A percentile compares a stretch with the other conserved stretches of the same genome.
These are phyloP conservation scores for Fennellomyces sp. DNA, from an alignment of 371 early-diverging fungal genomes.

Conservation along the genomic window DNA sequence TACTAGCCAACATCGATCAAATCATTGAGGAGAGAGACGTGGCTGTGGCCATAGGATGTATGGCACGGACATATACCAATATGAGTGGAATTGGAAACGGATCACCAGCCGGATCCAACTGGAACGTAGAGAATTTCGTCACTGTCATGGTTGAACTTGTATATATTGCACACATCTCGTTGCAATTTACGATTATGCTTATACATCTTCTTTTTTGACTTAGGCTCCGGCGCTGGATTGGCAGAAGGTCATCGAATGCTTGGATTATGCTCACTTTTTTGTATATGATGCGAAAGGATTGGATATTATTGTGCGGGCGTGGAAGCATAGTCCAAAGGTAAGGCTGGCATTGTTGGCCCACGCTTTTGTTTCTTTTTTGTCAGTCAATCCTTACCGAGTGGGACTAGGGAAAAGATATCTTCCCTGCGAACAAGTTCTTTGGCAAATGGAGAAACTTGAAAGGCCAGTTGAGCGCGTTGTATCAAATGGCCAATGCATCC, in stretches of 20 bases:
- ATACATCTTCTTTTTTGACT: neutral
- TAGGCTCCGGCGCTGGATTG: conserved; percentile 68
- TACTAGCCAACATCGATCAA: conserved; percentile 29
- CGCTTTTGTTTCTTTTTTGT: neutral
- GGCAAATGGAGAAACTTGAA: conserved; percentile 76
- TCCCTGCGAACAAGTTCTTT: conserved; percentile 76
- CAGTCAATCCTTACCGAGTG: neutral
- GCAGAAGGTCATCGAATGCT: conserved; percentile 59
- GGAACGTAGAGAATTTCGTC: conserved; percentile 75
- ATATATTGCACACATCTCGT: too few species aligned
- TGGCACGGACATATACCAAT: conserved; percentile 66
- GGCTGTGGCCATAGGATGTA: conserved; percentile 74
- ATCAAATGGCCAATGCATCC: conserved; percentile 65
- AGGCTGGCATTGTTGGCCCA: neutral
- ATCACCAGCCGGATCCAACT: conserved; percentile 42
- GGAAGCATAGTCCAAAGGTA: conserved; percentile 66
- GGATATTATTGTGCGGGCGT: conserved; percentile 66
- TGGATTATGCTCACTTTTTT: conserved; percentile 76
- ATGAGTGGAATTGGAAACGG: conserved; percentile 49
- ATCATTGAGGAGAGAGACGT: conserved; percentile 60
- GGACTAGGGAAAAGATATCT: conserved; percentile 35
- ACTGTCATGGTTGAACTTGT: conserved; percentile 59
- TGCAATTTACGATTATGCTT: conserved; percentile 1
- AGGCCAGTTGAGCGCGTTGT: conserved; percentile 76
- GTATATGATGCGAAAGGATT: conserved; percentile 68